These are phyloP conservation scores for Fusarium sp. DNA, from an alignment of 2,329 filamentous ascomycete species.

Conservation along the genomic window DNA sequence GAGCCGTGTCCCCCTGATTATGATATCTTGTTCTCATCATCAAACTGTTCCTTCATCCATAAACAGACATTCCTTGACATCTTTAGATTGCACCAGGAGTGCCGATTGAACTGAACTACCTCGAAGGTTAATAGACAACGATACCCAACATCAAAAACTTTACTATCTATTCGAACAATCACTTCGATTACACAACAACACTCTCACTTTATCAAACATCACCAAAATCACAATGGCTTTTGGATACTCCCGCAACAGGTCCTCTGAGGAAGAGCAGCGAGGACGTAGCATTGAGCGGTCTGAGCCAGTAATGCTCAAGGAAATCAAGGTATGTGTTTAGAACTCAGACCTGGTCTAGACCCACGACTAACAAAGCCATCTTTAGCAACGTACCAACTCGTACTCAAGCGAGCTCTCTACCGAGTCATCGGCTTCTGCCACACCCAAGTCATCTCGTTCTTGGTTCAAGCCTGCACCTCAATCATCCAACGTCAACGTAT, in stretches of 20 bases:
- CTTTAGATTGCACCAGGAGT: slow-evolving; percentile 45
- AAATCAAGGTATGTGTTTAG: slow-evolving; percentile 46
- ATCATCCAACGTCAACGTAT: slow-evolving; percentile 66
- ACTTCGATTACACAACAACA: slow-evolving; percentile 6
- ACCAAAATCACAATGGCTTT: slow-evolving; percentile 32
- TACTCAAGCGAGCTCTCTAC: slow-evolving; percentile 51
- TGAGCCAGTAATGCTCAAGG: slow-evolving; percentile 44
- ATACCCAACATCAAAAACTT: slow-evolving; percentile 27
- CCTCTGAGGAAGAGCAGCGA: slow-evolving; percentile 45
- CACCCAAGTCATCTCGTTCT: slow-evolving; percentile 53
- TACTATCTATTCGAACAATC: not conserved
- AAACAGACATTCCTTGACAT: slow-evolving; percentile 45
- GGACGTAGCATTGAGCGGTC: slow-evolving; percentile 28
- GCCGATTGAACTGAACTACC: slow-evolving; percentile 34
- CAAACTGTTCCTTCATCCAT: slow-evolving; percentile 22
- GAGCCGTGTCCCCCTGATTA: slow-evolving; percentile 23
- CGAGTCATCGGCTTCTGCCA: slow-evolving; percentile 47
- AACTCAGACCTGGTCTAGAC: slow-evolving; percentile 14
- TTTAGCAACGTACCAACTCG: slow-evolving; percentile 50
- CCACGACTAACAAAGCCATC: slow-evolving; percentile 40
- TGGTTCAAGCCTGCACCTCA: slow-evolving; percentile 56
- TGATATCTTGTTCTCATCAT: slow-evolving; percentile 9
- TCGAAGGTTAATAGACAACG: slow-evolving; percentile 38
- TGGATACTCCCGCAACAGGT: slow-evolving; percentile 23
- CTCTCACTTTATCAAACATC: not conserved